Conservation (phyloP, 2,329 filamentous ascomycete species). For the Venturia oleaginea region DNA sequence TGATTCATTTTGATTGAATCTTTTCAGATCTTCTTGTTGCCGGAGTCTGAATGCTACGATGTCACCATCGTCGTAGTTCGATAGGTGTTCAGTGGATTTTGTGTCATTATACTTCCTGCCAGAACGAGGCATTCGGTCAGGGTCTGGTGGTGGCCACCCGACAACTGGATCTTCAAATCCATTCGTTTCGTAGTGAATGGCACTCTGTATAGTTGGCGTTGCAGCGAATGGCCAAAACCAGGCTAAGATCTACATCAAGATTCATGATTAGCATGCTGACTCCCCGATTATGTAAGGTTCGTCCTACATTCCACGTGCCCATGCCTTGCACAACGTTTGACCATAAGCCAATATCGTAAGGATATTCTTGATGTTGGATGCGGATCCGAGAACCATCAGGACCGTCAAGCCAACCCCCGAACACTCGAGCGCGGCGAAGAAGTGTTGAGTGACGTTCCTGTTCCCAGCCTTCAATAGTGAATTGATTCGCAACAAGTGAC, state of each 20-base stretch:
- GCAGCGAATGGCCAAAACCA: slow-evolving; percentile 63
- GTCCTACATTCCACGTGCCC: slow-evolving; percentile 50
- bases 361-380: slow-evolving; percentile 63
- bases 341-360: slow-evolving; percentile 71
- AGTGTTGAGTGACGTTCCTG: slow-evolving; percentile 40
- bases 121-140: slow-evolving; percentile 32
- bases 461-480: slow-evolving; percentile 74
- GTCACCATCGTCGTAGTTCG: slow-evolving; percentile 31
- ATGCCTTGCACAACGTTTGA: slow-evolving; percentile 66
- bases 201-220: slow-evolving; percentile 43
- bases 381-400: slow-evolving; percentile 46
- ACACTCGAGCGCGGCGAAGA: slow-evolving; percentile 34
- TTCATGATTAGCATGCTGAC: background rate
- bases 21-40: slow-evolving; percentile 42
- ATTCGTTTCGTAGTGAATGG: slow-evolving; percentile 59
- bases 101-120: slow-evolving; percentile 17
- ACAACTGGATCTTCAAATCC: slow-evolving; percentile 52
- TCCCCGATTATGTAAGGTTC: background rate
- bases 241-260: slow-evolving; percentile 39
- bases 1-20: slow-evolving; percentile 24
- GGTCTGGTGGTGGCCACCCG: slow-evolving; percentile 43
- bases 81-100: slow-evolving; percentile 30
- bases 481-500: slow-evolving; percentile 59
- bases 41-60: slow-evolving; percentile 45
- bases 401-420: slow-evolving; percentile 48